A percentile compares a stretch with the other conserved stretches of the same genome.
These are phyloP conservation scores for Colletotrichum liriopes DNA, from an alignment of 2,329 filamentous ascomycete species.

Conservation along the genomic window DNA sequence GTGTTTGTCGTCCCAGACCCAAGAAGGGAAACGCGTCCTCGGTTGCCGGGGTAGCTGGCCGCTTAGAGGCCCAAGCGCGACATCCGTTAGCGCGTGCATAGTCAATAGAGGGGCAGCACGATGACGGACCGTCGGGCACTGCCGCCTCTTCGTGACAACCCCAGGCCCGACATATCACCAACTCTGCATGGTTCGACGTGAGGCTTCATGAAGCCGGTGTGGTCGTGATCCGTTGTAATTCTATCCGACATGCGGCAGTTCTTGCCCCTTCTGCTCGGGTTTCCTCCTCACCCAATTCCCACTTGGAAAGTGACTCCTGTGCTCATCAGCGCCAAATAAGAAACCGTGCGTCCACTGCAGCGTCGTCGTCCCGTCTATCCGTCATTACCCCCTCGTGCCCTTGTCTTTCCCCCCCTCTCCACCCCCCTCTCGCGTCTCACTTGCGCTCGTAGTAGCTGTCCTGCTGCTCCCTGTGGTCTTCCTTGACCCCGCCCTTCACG, in stretches of 20 bases:
- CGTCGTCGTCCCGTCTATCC: background rate
- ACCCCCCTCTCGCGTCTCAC: background rate
- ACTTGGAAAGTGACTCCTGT: background rate
- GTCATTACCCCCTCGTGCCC: background rate
- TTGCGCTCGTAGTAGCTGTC: conserved; percentile 64
- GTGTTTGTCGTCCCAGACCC: background rate
- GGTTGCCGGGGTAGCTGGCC: conserved; percentile 6
- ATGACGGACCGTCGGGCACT: background rate
- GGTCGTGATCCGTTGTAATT: background rate
- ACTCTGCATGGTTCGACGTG: too few relatives aligned
- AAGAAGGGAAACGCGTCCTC: background rate
- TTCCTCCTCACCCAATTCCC: background rate
- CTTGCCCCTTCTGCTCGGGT: background rate
- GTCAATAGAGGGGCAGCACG: conserved; percentile 19
- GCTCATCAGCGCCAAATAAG: background rate
- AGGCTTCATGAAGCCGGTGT: too few relatives aligned
- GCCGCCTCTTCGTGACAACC: background rate
- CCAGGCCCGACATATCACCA: background rate
- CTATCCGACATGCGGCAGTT: background rate
- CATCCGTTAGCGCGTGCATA: background rate
- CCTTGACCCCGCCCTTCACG: conserved; percentile 54
- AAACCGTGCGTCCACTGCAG: background rate
- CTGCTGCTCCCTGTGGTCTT: conserved; percentile 58
- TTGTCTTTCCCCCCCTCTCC: too few relatives aligned
- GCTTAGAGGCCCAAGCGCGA: background rate